A percentile compares a stretch with the other conserved stretches of the same genome.
phyloP scores from a whole-genome alignment of 768 basidiomycete genomes.

The Kwoniella botswanensis region DNA sequence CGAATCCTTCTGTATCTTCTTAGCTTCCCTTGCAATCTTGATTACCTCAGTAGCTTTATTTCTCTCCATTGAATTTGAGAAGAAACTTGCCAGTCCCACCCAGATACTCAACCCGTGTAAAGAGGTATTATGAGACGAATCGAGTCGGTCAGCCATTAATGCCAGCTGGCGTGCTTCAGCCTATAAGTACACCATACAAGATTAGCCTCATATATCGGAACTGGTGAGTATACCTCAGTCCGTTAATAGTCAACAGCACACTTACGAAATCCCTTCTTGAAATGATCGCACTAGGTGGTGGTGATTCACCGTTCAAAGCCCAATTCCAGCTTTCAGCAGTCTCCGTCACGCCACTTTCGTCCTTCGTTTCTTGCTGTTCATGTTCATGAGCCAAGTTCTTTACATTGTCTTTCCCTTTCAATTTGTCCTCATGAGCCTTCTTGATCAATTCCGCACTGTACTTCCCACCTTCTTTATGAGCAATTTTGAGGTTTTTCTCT shows the following conservation, averaged over 20 bases:
- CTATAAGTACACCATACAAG: constrained; percentile 22
- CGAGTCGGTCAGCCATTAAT: constrained; percentile 55
- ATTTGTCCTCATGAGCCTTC: constrained; percentile 27
- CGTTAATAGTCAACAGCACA: neutral
- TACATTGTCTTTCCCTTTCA: neutral
- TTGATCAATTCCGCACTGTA: constrained; percentile 48
- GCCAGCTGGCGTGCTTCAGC: constrained; percentile 56
- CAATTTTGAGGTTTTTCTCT: constrained; percentile 43
- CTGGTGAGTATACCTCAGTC: too few relatives aligned
- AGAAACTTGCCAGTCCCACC: constrained; percentile 54
- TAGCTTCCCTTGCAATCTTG: constrained; percentile 20
- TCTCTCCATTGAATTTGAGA: constrained; percentile 39
- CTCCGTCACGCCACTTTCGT: constrained; percentile 45
- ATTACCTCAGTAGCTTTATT: constrained; percentile 32
- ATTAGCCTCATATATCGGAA: neutral
- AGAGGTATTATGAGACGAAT: constrained; percentile 29
- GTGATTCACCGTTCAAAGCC: constrained; percentile 81
- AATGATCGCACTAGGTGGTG: constrained; percentile 90
- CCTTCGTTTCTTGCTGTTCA: constrained; percentile 1
- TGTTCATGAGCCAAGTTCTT: neutral
- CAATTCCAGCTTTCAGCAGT: constrained; percentile 80
- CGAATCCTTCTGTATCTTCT: constrained; percentile 5
- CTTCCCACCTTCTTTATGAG: constrained; percentile 33
- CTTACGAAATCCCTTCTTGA: constrained; percentile 78
- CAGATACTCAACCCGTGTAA: constrained; percentile 55